These are phyloP conservation scores for Phytophthora sp. DNA, from an alignment of 352 stramenopile genomes.

Conservation along the genomic window DNA sequence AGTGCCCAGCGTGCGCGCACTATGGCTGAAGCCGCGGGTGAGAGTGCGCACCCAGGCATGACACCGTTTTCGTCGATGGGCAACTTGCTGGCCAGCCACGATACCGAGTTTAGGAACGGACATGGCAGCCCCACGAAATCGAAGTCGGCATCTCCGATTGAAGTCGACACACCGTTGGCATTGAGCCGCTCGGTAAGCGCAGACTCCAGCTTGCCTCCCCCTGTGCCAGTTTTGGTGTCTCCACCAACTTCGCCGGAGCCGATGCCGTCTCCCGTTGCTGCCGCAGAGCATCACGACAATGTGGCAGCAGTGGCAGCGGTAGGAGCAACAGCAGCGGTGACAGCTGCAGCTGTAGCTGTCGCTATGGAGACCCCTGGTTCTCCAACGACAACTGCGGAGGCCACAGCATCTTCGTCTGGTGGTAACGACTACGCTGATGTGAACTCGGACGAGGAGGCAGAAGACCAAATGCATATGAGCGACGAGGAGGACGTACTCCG, in stretches of 20 bases:
- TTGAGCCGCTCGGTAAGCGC: conserved; percentile 53
- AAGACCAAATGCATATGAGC: conserved; percentile 76
- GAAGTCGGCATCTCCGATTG: conserved; percentile 16
- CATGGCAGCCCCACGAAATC: conserved; percentile 24
- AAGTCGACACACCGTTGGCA: conserved; percentile 23
- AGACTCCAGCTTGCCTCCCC: conserved; percentile 30
- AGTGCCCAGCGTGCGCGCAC: conserved; percentile 78
- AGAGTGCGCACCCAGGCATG: conserved; percentile 40
- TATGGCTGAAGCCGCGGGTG: conserved; percentile 60
- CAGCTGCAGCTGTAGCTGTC: conserved; percentile 4
- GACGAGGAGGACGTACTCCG: conserved; percentile 79
- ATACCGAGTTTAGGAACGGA: conserved; percentile 31
- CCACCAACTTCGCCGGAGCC: conserved; percentile 23
- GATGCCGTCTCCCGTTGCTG: conserved; percentile 27
- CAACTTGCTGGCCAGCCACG: conserved; percentile 33
- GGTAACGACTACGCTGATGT: conserved; percentile 83
- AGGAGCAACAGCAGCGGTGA: conserved; percentile 1
- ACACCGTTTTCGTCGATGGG: conserved; percentile 53
- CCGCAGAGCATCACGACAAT: conserved; percentile 6
- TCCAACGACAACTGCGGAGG: conserved; percentile 37
- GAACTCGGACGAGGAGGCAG: conserved; percentile 80
- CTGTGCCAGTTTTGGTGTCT: conserved; percentile 23
- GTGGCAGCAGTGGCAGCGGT: conserved; percentile 15
- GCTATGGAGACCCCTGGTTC: conserved; percentile 31
- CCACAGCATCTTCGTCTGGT: conserved; percentile 39